Conservation (phyloP, 495 filamentous ascomycete genomes). For the Aspergillus homomorphus region DNA sequence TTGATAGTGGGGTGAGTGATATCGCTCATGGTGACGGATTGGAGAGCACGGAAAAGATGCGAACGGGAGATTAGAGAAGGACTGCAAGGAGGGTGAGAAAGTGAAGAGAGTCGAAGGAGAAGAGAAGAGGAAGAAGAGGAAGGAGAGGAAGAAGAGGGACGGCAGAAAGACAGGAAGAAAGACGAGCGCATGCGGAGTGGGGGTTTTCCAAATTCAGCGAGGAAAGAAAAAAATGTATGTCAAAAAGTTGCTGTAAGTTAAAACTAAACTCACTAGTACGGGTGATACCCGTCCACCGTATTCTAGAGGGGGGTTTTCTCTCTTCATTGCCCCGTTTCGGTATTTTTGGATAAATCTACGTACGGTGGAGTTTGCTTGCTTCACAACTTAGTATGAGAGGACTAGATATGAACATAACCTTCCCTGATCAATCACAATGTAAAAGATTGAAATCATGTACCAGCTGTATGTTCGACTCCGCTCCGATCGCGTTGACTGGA, state of each 20-base stretch:
- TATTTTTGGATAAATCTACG: too few species aligned
- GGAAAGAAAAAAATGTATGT: constrained; percentile 9
- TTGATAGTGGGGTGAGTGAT: constrained; percentile 60
- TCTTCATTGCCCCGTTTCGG: constrained; percentile 7
- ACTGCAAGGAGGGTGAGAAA: constrained; percentile 18
- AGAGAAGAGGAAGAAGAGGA: constrained; percentile 15
- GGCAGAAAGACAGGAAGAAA: constrained; percentile 24
- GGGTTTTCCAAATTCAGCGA: constrained; percentile 15
- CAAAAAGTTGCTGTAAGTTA: too few species aligned
- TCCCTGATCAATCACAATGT: background rate
- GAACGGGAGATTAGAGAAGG: constrained; percentile 11
- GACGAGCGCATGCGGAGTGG: constrained; percentile 25
- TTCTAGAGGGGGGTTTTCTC: constrained; percentile 14
- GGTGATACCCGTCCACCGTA: constrained; percentile 17
- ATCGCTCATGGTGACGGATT: constrained; percentile 48
- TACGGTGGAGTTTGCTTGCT: too few species aligned
- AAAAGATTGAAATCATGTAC: background rate
- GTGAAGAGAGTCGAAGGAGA: constrained; percentile 11
- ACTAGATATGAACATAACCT: background rate
- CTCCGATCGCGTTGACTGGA: background rate
- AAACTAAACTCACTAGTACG: constrained; percentile 10
- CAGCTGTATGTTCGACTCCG: too few species aligned
- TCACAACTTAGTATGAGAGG: background rate
- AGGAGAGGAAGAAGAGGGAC: constrained; percentile 14
- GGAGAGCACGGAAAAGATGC: constrained; percentile 16